phyloP scores from a whole-genome alignment of 805 yeast genomes.

The Ogataea wickerhamii region DNA sequence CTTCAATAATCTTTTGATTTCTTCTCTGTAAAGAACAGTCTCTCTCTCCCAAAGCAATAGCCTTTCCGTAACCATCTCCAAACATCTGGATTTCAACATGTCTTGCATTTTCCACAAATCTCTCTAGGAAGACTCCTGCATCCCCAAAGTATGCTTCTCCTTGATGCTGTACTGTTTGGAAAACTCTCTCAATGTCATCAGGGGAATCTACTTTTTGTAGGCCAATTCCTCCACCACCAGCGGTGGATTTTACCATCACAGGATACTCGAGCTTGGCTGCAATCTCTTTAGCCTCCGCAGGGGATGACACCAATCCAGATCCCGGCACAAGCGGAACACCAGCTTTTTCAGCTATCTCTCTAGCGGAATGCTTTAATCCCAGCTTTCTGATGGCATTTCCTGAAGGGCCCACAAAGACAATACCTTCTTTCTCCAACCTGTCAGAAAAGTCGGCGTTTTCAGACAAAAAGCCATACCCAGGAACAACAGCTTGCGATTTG shows the following conservation, averaged over 20 bases:
- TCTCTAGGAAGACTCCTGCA: constrained; percentile 90
- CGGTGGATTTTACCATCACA: constrained; percentile 94
- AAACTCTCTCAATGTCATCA: constrained; percentile 77
- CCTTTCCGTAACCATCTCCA: constrained; percentile 93
- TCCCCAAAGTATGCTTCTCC: constrained; percentile 93
- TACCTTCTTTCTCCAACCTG: constrained; percentile 75
- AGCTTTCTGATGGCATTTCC: constrained; percentile 88
- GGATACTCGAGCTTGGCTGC: constrained; percentile 82
- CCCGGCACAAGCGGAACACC: constrained; percentile 98
- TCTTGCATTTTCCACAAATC: constrained; percentile 91
- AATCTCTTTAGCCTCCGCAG: constrained; percentile 69
- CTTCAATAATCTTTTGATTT: constrained; percentile 94
- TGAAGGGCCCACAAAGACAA: constrained; percentile 93
- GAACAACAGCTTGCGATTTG: constrained; percentile 92
- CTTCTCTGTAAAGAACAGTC: constrained; percentile 97
- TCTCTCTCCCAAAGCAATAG: constrained; percentile 93
- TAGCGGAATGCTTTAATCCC: constrained; percentile 95
- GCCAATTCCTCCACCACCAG: constrained; percentile 99
- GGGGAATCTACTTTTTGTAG: constrained; percentile 86
- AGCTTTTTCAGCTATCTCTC: constrained; percentile 89
- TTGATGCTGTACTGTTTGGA: constrained; percentile 89
- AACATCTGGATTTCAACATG: constrained; percentile 96
- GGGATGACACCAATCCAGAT: constrained; percentile 69
- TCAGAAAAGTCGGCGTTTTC: constrained; percentile 97
- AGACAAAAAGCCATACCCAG: constrained; percentile 95